Evolutionary conservation across 1,284 basidiomycete genomes (phyloP).

Genomic region (Papiliotrema fonsecae): DNA sequence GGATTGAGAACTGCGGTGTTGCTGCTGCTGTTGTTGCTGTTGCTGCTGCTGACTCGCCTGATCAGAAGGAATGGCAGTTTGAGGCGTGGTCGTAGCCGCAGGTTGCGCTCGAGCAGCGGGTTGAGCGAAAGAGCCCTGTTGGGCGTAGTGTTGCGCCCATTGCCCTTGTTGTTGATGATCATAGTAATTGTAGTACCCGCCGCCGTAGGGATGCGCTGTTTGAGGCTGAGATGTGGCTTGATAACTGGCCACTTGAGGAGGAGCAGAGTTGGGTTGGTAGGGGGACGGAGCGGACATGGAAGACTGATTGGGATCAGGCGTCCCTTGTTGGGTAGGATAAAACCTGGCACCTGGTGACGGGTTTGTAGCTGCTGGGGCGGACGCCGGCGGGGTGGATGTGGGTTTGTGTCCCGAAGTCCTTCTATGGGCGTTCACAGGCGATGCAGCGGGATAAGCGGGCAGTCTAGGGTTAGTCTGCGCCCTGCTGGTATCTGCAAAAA

Average conservation of each 20-base stretch:
- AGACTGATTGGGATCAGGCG: slow-evolving; percentile 7
- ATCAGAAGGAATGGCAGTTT: background rate
- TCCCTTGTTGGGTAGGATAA: slow-evolving; percentile 16
- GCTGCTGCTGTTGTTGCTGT: no score
- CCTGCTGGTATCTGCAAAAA: slow-evolving; percentile 1
- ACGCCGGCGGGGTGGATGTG: slow-evolving; percentile 19
- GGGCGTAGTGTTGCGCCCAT: slow-evolving; percentile 11
- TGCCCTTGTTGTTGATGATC: slow-evolving; percentile 13
- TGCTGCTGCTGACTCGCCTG: no score
- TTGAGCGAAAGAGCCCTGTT: slow-evolving; percentile 5
- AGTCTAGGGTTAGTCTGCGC: slow-evolving; percentile 12
- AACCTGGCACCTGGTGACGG: slow-evolving; percentile 29
- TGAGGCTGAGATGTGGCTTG: slow-evolving; percentile 15
- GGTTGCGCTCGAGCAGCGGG: slow-evolving; percentile 3
- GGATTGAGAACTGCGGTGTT: background rate
- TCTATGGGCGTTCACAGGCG: slow-evolving; percentile 22
- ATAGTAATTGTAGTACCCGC: slow-evolving; percentile 21
- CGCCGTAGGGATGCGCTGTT: slow-evolving; percentile 25
- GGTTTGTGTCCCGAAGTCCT: slow-evolving; percentile 26
- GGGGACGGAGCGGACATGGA: slow-evolving; percentile 13
- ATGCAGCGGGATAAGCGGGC: slow-evolving; percentile 14
- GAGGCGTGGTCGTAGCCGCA: background rate
- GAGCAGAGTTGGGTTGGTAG: slow-evolving; percentile 28
- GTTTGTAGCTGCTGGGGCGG: slow-evolving; percentile 14
- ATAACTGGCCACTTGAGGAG: slow-evolving; percentile 22